Evolutionary conservation across 2,329 filamentous ascomycete species (phyloP).

Genomic region (Fulvia fulva): DNA sequence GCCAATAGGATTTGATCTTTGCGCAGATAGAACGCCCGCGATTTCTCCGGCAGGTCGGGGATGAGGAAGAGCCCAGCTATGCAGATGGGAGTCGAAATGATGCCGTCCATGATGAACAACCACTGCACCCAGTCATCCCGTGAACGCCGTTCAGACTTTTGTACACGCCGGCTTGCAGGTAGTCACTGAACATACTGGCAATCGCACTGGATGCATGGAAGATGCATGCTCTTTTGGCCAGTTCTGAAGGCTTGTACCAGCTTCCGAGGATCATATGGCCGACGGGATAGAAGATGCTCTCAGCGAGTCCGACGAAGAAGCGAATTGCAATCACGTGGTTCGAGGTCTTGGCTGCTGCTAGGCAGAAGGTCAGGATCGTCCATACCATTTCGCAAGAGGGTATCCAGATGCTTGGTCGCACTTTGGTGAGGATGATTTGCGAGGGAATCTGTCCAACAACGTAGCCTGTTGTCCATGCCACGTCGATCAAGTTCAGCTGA

Average conservation of each 20-base stretch:
- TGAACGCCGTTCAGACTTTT: conserved; percentile 43
- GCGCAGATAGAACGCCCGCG: conserved; percentile 47
- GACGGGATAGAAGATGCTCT: conserved; percentile 51
- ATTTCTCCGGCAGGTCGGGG: conserved; percentile 51
- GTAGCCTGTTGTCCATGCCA: conserved; percentile 59
- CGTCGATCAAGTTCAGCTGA: conserved; percentile 54
- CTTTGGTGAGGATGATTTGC: conserved; percentile 45
- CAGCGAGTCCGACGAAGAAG: conserved; percentile 50
- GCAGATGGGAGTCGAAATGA: conserved; percentile 52
- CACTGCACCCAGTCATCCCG: conserved; percentile 47
- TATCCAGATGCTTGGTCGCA: conserved; percentile 49
- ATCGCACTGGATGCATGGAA: conserved; percentile 49
- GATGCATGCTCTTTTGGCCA: conserved; percentile 51
- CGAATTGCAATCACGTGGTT: conserved; percentile 46
- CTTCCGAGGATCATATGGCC: conserved; percentile 52
- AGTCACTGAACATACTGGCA: conserved; percentile 49
- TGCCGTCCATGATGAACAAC: conserved; percentile 40
- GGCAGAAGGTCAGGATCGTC: conserved; percentile 47
- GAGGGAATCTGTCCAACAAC: conserved; percentile 22
- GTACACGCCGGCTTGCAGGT: conserved; percentile 53
- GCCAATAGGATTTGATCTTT: conserved; percentile 42
- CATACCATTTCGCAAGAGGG: conserved; percentile 48
- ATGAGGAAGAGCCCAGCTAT: conserved; percentile 48
- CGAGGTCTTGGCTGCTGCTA: conserved; percentile 40
- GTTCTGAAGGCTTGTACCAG: conserved; percentile 50